Conservation (phyloP, 768 basidiomycete species). For the Lyophyllum shimeji region DNA sequence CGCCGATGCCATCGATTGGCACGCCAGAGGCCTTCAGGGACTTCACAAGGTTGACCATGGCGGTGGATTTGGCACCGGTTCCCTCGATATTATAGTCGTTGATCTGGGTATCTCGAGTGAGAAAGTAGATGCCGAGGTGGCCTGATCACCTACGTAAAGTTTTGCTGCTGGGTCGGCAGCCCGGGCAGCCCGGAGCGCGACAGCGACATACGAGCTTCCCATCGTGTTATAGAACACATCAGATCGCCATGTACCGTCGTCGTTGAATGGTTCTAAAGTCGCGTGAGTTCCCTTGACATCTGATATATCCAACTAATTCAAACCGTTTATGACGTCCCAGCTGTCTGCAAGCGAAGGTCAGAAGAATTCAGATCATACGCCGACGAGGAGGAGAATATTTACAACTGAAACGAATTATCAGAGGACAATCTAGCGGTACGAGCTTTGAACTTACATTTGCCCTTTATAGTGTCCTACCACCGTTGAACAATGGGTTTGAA, state of each 20-base stretch:
- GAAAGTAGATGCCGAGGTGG: background rate
- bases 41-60: constrained; percentile 52
- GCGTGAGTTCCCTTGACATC: constrained; percentile 16
- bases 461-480: constrained; percentile 55
- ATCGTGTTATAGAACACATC: constrained; percentile 45
- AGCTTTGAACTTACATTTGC: constrained; percentile 34
- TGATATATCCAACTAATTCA: background rate
- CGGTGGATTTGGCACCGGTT: constrained; percentile 52
- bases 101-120: constrained; percentile 21
- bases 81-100: constrained; percentile 44
- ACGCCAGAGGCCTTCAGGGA: constrained; percentile 43
- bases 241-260: constrained; percentile 44
- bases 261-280: constrained; percentile 38
- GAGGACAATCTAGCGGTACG: background rate
- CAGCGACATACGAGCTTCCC: constrained; percentile 35
- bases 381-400: background rate
- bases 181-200: constrained; percentile 42
- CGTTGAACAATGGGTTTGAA: constrained; percentile 48
- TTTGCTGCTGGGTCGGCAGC: constrained; percentile 55
- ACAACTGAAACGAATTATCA: background rate
- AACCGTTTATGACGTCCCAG: constrained; percentile 46
- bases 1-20: constrained; percentile 62
- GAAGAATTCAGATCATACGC: constrained; percentile 10
- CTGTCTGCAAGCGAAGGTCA: constrained; percentile 28
- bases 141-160: constrained; percentile 42